Base-by-base conservation (phyloP, 352 stramenopile species). In the Phytophthora sojae region DNA sequence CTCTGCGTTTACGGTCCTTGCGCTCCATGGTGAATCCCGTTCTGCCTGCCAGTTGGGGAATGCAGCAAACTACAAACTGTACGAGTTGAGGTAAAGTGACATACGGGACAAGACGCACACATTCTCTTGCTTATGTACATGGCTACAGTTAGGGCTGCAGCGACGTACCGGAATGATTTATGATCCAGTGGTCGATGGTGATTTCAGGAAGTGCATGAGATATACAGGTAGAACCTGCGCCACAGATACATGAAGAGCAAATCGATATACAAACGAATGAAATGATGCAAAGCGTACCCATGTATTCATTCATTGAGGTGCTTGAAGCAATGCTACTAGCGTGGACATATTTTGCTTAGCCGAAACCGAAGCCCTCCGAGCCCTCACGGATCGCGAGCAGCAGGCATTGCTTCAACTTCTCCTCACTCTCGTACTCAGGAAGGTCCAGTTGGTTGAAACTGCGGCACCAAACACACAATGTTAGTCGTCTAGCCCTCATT, bases 371-470 rank as follows among this genome's bases (percentile, higher is more conserved):
- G 8, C 96, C 97, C 61, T 98, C 95, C 42, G 92, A 95, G 63
- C 98, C 98, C 90, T 99, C 98, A 25, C 96, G 97, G 49, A 99
- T 99, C 2, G 98, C 97, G 56, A 99, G 93, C 23, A 99, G 65
- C 25, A 99, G 75, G 67, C 98, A 98, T 71, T 99, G 95, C 75
- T 96, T 97, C 69, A 99, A 85, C 81, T 99, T 97, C 47, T 99
- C 97, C 73, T 99, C 95, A 71, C 83, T 99, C 49, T 95, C 93
- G 83, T 99, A 99, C 65, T 98, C 92, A 17, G 98, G 98, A 29
- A 99, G 82, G 81, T 99, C 98, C 44, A 99, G 82, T 61, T 99
- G 95, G 80, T 99, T 99, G 77, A 99, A 99, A 82, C 90, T 97
- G 69, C 53, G 70, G 42, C 44, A 73, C 39, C 5, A 76, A 64